Conservation (phyloP, 371 early-diverging fungal species). For the Mortierella sp. region DNA sequence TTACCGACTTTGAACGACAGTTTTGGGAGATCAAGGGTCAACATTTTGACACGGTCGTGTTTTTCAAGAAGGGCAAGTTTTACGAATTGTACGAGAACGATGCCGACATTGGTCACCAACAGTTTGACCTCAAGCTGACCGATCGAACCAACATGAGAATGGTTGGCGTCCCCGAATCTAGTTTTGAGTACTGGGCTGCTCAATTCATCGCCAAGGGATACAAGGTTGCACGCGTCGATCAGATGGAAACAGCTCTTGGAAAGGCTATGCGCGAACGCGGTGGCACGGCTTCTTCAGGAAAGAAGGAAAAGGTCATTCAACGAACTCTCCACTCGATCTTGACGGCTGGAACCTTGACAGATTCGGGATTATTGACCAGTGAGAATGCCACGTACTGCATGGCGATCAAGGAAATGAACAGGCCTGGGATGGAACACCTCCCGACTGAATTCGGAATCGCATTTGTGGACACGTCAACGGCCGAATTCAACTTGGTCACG, state of each 20-base stretch:
- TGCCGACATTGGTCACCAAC: constrained; percentile 97
- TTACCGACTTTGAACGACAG: constrained; percentile 99
- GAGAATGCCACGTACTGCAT: constrained; percentile 94
- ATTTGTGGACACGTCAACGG: constrained; percentile 97
- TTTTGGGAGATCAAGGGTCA: constrained; percentile 99
- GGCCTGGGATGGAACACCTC: constrained; percentile 38
- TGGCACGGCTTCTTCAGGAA: constrained; percentile 38
- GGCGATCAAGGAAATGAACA: constrained; percentile 79
- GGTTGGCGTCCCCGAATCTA: constrained; percentile 98
- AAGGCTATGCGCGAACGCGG: constrained; percentile 93
- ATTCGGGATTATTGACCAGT: constrained; percentile 84
- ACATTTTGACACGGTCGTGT: constrained; percentile 98
- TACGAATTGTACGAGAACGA: constrained; percentile 99
- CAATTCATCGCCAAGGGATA: constrained; percentile 96
- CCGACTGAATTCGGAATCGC: constrained; percentile 76
- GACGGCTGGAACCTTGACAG: constrained; percentile 96
- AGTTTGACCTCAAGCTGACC: constrained; percentile 97
- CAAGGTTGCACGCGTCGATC: constrained; percentile 99
- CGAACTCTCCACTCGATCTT: constrained; percentile 95
- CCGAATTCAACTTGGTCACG: constrained; percentile 84
- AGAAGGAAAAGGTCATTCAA: constrained; percentile 85
- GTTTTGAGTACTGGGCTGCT: constrained; percentile 96
- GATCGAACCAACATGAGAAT: constrained; percentile 99
- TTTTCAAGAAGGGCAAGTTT: constrained; percentile 99
- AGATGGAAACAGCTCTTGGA: constrained; percentile 96